These are phyloP conservation scores for Pyrus pyrifolia DNA, from an alignment of 306 rosid species.

Conservation along the genomic window DNA sequence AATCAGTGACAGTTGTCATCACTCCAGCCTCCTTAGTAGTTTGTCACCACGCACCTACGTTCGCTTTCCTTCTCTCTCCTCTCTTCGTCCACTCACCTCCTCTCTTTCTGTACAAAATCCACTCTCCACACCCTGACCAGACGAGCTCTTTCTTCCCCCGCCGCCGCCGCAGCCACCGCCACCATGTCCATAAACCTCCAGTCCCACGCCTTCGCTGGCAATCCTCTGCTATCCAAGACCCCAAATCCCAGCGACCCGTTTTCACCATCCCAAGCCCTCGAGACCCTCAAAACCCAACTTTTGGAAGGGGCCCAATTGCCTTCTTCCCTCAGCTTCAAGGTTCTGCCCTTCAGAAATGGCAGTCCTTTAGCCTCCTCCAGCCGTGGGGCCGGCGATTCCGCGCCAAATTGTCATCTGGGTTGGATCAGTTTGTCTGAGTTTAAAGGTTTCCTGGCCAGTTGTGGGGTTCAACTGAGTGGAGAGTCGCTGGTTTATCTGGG, in stretches of 20 bases:
- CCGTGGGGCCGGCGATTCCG: constrained; percentile 16
- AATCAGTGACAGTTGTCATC: constrained; percentile 24
- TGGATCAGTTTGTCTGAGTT: constrained; percentile 60
- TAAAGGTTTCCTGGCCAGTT: constrained; percentile 30
- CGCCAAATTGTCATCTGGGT: constrained; percentile 63
- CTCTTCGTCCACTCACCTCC: constrained; percentile 17
- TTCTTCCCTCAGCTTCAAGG: constrained; percentile 52
- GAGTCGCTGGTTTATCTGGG: constrained; percentile 72
- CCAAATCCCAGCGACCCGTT: constrained; percentile 35
- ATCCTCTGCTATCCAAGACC: constrained; percentile 49
- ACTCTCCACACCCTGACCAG: constrained; percentile 1
- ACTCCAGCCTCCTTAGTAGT: background rate
- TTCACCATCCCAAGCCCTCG: constrained; percentile 53
- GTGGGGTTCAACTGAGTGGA: constrained; percentile 36
- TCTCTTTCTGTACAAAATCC: constrained; percentile 11
- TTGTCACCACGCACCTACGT: constrained; percentile 4
- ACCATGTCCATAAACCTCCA: constrained; percentile 50
- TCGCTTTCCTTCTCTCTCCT: background rate
- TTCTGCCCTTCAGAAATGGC: constrained; percentile 67
- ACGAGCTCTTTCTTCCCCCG: constrained; percentile 7
- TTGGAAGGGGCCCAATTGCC: constrained; percentile 20
- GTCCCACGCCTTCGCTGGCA: constrained; percentile 59
- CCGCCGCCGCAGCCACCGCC: background rate
- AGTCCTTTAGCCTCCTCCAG: constrained; percentile 52
- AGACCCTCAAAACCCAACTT: constrained; percentile 52